phyloP scores from a whole-genome alignment of 441 rosid genomes.

The Biscutella laevigata region DNA sequence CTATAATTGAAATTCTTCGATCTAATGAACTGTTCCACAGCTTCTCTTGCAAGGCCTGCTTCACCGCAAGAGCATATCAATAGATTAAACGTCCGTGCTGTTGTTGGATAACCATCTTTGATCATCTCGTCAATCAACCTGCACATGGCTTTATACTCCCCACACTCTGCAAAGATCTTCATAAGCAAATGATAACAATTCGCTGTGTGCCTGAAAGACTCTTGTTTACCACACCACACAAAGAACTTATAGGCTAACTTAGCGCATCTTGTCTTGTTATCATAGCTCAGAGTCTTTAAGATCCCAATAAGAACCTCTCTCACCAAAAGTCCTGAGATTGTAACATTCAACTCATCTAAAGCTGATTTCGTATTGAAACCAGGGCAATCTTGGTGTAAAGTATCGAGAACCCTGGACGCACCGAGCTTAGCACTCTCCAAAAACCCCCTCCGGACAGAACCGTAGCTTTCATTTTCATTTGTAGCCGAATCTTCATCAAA shows the following conservation, averaged over 20 bases:
- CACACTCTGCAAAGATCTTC: conserved; percentile 72
- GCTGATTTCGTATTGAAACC: conserved; percentile 53
- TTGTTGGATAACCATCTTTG: conserved; percentile 60
- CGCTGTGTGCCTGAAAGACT: conserved; percentile 47
- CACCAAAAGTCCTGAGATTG: conserved; percentile 70
- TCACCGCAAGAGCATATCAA: conserved; percentile 71
- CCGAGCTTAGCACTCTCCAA: conserved; percentile 30
- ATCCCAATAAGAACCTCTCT: conserved; percentile 71
- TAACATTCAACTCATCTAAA: conserved; percentile 44
- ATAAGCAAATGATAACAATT: conserved; percentile 62
- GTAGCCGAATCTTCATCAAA: conserved; percentile 20
- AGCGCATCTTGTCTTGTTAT: conserved; percentile 53
- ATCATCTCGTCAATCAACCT: conserved; percentile 80
- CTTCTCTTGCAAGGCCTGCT: conserved; percentile 59
- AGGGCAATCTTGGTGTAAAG: conserved; percentile 66
- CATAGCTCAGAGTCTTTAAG: conserved; percentile 36
- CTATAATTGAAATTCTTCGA: conserved; percentile 65
- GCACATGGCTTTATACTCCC: conserved; percentile 84
- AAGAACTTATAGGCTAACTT: conserved; percentile 73
- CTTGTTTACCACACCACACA: conserved; percentile 57
- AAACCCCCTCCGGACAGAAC: conserved; percentile 30
- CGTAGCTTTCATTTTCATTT: conserved; percentile 11
- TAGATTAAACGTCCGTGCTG: conserved; percentile 74
- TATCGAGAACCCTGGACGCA: conserved; percentile 48
- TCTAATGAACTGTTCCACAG: conserved; percentile 68